Evolutionary conservation across 2,329 filamentous ascomycete genomes (phyloP).

Genomic region (Bipolaris bicolor): DNA sequence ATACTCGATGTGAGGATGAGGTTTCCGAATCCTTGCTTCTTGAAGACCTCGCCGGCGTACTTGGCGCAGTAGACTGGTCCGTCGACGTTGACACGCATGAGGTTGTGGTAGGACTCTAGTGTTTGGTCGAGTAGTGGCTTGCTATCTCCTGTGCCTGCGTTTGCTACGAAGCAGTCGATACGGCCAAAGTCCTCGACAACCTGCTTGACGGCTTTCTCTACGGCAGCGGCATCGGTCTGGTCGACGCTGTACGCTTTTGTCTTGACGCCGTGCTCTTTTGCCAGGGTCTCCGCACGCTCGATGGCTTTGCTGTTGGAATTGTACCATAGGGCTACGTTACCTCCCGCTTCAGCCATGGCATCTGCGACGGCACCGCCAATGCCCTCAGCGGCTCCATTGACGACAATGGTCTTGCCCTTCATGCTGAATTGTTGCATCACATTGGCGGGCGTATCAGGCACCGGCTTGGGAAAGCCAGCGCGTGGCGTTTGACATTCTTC

Average conservation of each 20-base stretch:
- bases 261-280: slow-evolving; percentile 63
- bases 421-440: slow-evolving; percentile 43
- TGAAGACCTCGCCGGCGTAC: slow-evolving; percentile 51
- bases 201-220: slow-evolving; percentile 63
- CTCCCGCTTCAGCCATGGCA: slow-evolving; percentile 50
- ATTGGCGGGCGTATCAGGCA: slow-evolving; percentile 36
- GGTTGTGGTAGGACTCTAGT: slow-evolving; percentile 69
- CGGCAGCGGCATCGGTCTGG: slow-evolving; percentile 57
- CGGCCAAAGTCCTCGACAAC: slow-evolving; percentile 72
- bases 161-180: slow-evolving; percentile 69
- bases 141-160: slow-evolving; percentile 65
- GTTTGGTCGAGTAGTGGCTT: slow-evolving; percentile 63
- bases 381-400: slow-evolving; percentile 59
- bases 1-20: slow-evolving; percentile 71
- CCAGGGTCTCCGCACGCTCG: slow-evolving; percentile 64
- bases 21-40: slow-evolving; percentile 57
- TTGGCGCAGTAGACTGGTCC: slow-evolving; percentile 54
- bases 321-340: slow-evolving; percentile 56
- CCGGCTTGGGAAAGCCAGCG: slow-evolving; percentile 34
- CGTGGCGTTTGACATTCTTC: slow-evolving; percentile 36
- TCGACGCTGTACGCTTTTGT: slow-evolving; percentile 69
- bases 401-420: slow-evolving; percentile 50
- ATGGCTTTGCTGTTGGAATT: slow-evolving; percentile 59
- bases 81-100: slow-evolving; percentile 73
- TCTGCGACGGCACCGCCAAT: slow-evolving; percentile 57